phyloP scores from a whole-genome alignment of 2,329 filamentous ascomycete species.

The Phyllosticta citriasiana region DNA sequence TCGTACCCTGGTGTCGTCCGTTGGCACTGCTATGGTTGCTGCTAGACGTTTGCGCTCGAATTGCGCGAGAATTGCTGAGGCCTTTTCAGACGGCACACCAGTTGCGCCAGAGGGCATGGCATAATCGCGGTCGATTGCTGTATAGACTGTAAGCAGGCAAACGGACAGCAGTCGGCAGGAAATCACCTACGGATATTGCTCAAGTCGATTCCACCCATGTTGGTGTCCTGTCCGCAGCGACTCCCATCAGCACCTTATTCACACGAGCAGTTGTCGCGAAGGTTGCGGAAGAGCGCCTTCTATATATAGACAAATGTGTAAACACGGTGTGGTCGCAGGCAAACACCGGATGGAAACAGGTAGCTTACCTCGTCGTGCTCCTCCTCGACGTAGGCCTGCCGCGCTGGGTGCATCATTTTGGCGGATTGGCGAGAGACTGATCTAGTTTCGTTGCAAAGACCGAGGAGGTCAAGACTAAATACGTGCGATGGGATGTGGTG shows the following conservation, averaged over 20 bases:
- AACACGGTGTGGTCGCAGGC: constrained; percentile 20
- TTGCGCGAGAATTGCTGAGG: constrained; percentile 74
- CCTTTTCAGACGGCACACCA: constrained; percentile 68
- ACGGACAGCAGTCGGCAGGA: neutral
- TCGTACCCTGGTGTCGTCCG: constrained; percentile 81
- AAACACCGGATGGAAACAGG: constrained; percentile 15
- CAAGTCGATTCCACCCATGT: constrained; percentile 49
- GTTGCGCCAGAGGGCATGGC: constrained; percentile 56
- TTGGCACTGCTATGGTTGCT: constrained; percentile 82
- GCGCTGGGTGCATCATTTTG: constrained; percentile 65
- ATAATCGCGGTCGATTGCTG: constrained; percentile 71
- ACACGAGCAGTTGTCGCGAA: constrained; percentile 4
- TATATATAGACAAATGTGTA: constrained; percentile 9
- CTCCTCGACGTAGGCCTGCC: constrained; percentile 92
- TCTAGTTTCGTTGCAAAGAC: neutral
- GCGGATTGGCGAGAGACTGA: constrained; percentile 1
- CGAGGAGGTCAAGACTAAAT: neutral
- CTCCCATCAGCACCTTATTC: constrained; percentile 6
- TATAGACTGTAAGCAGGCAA: constrained; percentile 3
- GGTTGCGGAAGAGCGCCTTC: constrained; percentile 6
- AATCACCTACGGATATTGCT: constrained; percentile 51
- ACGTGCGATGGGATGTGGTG: neutral
- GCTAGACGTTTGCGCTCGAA: constrained; percentile 87
- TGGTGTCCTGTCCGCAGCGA: constrained; percentile 35
- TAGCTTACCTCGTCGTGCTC: constrained; percentile 53